phyloP scores from a whole-genome alignment of 192 early-diverging fungal species.

The Backusella westeae region DNA sequence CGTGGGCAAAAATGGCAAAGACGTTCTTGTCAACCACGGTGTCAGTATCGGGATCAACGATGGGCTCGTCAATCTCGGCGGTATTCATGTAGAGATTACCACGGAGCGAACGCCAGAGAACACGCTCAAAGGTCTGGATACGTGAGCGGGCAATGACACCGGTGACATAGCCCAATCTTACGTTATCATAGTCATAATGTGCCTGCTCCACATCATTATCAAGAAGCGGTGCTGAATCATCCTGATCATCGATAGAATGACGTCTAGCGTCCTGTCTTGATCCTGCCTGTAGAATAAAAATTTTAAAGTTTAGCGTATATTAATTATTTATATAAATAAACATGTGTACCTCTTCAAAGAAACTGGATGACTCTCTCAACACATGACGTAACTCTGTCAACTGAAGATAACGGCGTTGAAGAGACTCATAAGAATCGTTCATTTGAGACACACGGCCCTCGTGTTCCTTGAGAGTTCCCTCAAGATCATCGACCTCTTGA shows the following conservation, averaged over 20 bases:
- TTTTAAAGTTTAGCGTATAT: background rate
- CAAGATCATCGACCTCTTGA: conserved; percentile 93
- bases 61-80: conserved; percentile 93
- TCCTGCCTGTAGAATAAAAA: background rate
- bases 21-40: conserved; percentile 93
- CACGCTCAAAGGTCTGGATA: conserved; percentile 89
- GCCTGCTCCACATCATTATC: conserved; percentile 55
- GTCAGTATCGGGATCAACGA: conserved; percentile 88
- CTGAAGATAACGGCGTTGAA: conserved; percentile 88
- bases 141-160: conserved; percentile 88
- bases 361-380: conserved; percentile 79
- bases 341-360: conserved; percentile 69
- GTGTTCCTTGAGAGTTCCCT: conserved; percentile 74
- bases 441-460: conserved; percentile 83
- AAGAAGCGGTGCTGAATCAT: conserved; percentile 57
- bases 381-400: conserved; percentile 89
- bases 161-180: conserved; percentile 83
- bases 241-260: conserved; percentile 47
- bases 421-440: conserved; percentile 81
- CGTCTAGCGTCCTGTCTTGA: conserved; percentile 30
- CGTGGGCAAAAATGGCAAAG: conserved; percentile 98
- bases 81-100: conserved; percentile 97
- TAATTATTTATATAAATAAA: background rate
- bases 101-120: conserved; percentile 95
- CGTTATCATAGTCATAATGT: conserved; percentile 31